phyloP scores from a whole-genome alignment of 305 asterid species.

The Fraxinus nigra region DNA sequence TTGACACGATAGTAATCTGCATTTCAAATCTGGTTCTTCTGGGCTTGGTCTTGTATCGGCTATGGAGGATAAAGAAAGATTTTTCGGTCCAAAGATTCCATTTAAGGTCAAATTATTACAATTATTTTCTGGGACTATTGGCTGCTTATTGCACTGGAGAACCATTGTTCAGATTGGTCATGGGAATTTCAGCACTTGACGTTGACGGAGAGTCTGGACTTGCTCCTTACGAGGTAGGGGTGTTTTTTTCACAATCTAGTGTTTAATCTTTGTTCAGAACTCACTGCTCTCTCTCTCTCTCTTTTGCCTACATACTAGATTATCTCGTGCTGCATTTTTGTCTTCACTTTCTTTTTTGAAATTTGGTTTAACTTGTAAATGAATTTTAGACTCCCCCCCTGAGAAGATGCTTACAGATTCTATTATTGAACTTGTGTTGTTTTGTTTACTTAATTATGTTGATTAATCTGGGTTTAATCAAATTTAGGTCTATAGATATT shows the following conservation, averaged over 20 bases:
- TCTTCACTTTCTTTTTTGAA: neutral
- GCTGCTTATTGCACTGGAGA: conserved; percentile 69
- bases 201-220: conserved; percentile 59
- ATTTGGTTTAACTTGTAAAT: neutral
- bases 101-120: conserved; percentile 58
- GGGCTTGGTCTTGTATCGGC: conserved; percentile 56
- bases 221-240: conserved; percentile 78
- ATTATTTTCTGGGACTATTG: conserved; percentile 60
- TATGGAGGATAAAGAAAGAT: conserved; percentile 55
- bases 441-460: neutral
- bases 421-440: neutral
- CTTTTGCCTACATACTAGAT: neutral
- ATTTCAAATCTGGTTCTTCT: conserved; percentile 68
- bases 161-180: conserved; percentile 59
- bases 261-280: neutral
- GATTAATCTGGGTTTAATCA: neutral
- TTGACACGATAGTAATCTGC: conserved; percentile 57
- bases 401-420: neutral
- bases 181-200: conserved; percentile 70
- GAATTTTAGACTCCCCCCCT: neutral
- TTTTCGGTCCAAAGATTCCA: conserved; percentile 50
- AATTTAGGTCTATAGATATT: neutral
- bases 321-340: neutral
- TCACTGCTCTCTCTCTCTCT: neutral
- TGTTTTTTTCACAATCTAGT: neutral